Percentiles rank a stretch among this genome's conserved stretches.
Conservation (phyloP, 352 stramenopile species). For the Phytophthora cajani region DNA sequence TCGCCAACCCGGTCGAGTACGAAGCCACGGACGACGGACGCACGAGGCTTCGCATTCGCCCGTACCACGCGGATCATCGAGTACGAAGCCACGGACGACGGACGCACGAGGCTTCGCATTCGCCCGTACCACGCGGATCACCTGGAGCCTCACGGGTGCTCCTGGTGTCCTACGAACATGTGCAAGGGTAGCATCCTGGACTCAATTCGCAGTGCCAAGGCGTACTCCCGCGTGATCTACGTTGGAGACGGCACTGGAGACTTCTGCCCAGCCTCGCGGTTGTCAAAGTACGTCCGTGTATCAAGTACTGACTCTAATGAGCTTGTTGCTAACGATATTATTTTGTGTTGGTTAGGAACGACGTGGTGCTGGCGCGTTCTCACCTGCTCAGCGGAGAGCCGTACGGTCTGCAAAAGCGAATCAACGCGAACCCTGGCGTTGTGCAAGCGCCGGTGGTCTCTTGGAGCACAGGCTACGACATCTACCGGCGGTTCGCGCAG, state of each 20-base stretch:
- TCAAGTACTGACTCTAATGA: neutral
- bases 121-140: constrained; percentile 56
- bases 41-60: constrained; percentile 51
- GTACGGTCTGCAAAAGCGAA: constrained; percentile 47
- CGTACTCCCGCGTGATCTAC: constrained; percentile 66
- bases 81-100: constrained; percentile 33
- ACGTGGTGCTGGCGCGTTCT: constrained; percentile 60
- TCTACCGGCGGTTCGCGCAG: constrained; percentile 44
- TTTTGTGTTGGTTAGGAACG: constrained; percentile 35
- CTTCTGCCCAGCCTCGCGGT: constrained; percentile 58
- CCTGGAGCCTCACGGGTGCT: constrained; percentile 54
- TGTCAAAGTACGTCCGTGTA: constrained; percentile 50
- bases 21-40: constrained; percentile 23
- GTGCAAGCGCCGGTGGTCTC: constrained; percentile 46
- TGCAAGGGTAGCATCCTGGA: constrained; percentile 82
- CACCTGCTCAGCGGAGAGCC: constrained; percentile 33
- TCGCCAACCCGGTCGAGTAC: constrained; percentile 57
- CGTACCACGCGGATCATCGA: constrained; percentile 58
- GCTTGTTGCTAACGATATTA: neutral
- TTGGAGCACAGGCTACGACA: constrained; percentile 63
- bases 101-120: constrained; percentile 50
- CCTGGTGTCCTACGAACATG: constrained; percentile 74
- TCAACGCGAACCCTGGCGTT: constrained; percentile 39
- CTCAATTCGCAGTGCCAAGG: constrained; percentile 40
- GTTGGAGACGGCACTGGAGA: constrained; percentile 75